A percentile compares a stretch with the other conserved stretches of the same genome.
phyloP scores from a whole-genome alignment of 2,329 filamentous ascomycete species.

The Botrytis porri region DNA sequence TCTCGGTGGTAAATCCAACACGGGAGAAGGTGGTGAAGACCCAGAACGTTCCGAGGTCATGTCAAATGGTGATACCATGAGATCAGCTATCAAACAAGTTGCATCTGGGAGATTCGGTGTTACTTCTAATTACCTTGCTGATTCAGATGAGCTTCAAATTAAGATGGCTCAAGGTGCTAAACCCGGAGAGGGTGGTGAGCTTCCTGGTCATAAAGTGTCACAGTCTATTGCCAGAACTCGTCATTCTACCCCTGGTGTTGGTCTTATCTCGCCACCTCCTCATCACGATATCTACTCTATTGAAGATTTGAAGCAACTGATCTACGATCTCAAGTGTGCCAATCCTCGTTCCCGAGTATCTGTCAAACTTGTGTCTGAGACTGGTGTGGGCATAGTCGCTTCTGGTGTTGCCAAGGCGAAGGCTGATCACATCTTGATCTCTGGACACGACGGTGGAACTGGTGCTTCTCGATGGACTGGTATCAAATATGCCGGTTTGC shows the following conservation, averaged over 20 bases:
- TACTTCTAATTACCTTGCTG: constrained; percentile 89
- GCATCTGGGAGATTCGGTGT: constrained; percentile 95
- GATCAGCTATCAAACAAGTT: constrained; percentile 96
- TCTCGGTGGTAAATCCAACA: constrained; percentile 94
- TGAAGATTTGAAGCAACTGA: constrained; percentile 94
- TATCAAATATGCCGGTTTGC: constrained; percentile 96
- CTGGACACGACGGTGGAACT: constrained; percentile 93
- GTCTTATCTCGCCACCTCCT: constrained; percentile 90
- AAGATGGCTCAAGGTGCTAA: constrained; percentile 99
- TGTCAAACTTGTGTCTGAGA: constrained; percentile 96
- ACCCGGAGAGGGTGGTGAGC: constrained; percentile 94
- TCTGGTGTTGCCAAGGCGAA: constrained; percentile 97
- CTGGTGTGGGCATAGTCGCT: constrained; percentile 94
- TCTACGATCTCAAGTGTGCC: constrained; percentile 96
- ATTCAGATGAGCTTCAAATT: constrained; percentile 95
- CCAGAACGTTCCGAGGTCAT: constrained; percentile 82
- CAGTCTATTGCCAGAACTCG: constrained; percentile 90
- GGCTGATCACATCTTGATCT: constrained; percentile 94
- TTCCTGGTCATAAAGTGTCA: constrained; percentile 95
- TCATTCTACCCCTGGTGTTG: constrained; percentile 94
- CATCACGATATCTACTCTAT: constrained; percentile 99
- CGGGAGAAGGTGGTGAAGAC: constrained; percentile 94
- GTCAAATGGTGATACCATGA: constrained; percentile 93
- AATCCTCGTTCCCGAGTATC: constrained; percentile 90
- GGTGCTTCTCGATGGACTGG: constrained; percentile 97